Evolutionary conservation across 2,329 filamentous ascomycete genomes (phyloP), one percentile per base, ranked within the genome.

Genomic region (Scedosporium dehoogii): DNA sequence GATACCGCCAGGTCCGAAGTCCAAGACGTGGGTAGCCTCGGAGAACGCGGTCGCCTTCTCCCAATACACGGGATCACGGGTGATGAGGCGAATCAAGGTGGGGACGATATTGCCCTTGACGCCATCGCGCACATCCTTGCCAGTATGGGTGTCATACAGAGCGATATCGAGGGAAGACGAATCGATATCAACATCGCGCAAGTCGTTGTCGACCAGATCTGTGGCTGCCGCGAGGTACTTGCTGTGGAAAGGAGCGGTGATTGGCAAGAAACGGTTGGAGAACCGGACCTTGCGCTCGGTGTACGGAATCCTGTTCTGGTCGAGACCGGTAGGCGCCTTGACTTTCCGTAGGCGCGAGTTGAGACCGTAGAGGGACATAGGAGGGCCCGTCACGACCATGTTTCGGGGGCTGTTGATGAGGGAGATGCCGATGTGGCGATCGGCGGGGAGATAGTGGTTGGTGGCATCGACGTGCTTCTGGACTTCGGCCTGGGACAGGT

Each of bases 191-290:
- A 97, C 80, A 67, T 92, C 84, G 74, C 91, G 91, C 65, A 99
- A 81, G 72, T 99, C 96, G 69, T 93, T 87, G 62, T 92, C 85
- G 65, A 99, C 91, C 69, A 92, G 82, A 64, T 87, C 83, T 27
- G 90, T 91, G 1, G 94, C 93, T 67, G 92, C 87, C 25, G 83
- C 80, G 16, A 99, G 85, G 73, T 97, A 97, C 65, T 91, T 88
- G 82, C 94, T 99, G 81, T 99, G 94, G 83, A 99, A 99, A 4
- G 94, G 96, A 9, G 94, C 92, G 1, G 93, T 97, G 74, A 99
- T 99, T 57, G 94, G 96, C 64, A 99, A 79, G 81, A 99, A 99
- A 64, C 94, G 89, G 79, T 97, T 97, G 65, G 91, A 91, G 69
- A 99, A 99, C 70, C 94, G 91, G 63, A 97, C 84, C 78, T 99